Evolutionary conservation across 208 protist species (phyloP).

Genomic region (Trypanosoma vivax): DNA sequence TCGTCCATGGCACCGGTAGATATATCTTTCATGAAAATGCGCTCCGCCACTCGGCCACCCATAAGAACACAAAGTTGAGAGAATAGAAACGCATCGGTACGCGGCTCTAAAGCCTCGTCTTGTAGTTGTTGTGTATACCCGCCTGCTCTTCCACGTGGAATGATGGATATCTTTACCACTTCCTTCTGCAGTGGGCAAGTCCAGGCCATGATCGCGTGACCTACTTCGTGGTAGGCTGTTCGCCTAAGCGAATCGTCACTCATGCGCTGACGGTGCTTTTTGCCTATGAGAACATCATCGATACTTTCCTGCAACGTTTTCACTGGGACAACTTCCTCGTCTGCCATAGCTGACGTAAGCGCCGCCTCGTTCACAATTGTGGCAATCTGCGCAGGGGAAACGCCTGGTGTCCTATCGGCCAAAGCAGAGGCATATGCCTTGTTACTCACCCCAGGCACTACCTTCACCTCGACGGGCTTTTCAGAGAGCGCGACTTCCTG

Average conservation of each 20-base stretch:
- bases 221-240: slow-evolving; percentile 97
- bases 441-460: slow-evolving; percentile 78
- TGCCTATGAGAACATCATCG: slow-evolving; percentile 91
- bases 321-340: slow-evolving; percentile 65
- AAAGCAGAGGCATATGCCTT: slow-evolving; percentile 61
- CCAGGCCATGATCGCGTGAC: slow-evolving; percentile 96
- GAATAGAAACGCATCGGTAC: slow-evolving; percentile 83
- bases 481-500: slow-evolving; percentile 30
- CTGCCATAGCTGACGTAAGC: slow-evolving; percentile 77
- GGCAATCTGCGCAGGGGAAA: slow-evolving; percentile 93
- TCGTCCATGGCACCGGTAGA: slow-evolving; percentile 90
- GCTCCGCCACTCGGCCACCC: slow-evolving; percentile 85
- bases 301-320: slow-evolving; percentile 80
- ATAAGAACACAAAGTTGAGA: slow-evolving; percentile 88
- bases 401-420: slow-evolving; percentile 87
- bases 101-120: slow-evolving; percentile 85
- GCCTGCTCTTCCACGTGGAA: slow-evolving; percentile 81
- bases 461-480: slow-evolving; percentile 40
- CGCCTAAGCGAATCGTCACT: slow-evolving; percentile 66
- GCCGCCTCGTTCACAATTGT: slow-evolving; percentile 98
- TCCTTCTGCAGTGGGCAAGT: slow-evolving; percentile 81
- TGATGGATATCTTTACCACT: slow-evolving; percentile 91
- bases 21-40: slow-evolving; percentile 81
- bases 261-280: slow-evolving; percentile 91
- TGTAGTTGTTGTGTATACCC: slow-evolving; percentile 92